Evolutionary conservation across 2,329 filamentous ascomycete species (phyloP).

Genomic region (Aspergillus pseudotamarii): DNA sequence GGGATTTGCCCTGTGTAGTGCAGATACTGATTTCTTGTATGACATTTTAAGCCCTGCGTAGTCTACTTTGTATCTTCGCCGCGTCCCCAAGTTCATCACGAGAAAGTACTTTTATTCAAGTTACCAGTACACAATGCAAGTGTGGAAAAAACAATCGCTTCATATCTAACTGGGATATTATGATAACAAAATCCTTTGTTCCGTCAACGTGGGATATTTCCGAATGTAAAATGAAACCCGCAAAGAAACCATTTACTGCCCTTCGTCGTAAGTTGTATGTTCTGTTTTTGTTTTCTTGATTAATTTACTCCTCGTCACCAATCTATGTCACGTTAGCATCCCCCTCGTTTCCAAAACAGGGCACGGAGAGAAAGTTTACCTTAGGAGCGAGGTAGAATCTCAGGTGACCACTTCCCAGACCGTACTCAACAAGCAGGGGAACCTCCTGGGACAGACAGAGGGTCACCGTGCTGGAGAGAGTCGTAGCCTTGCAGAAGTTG

Average conservation of each 20-base stretch:
- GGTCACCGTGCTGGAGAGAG: conserved; percentile 78
- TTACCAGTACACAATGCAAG: not conserved
- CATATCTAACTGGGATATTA: conserved; percentile 26
- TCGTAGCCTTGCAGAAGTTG: conserved; percentile 99
- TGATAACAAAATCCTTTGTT: conserved; percentile 17
- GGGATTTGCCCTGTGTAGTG: not conserved
- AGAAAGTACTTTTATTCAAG: not conserved
- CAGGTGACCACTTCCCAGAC: conserved; percentile 80
- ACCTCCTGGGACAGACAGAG: conserved; percentile 96
- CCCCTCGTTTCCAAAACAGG: not conserved
- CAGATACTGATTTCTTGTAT: not conserved
- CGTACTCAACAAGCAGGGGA: conserved; percentile 92
- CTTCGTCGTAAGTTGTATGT: conserved; percentile 33
- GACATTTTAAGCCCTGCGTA: not conserved
- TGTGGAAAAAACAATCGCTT: conserved; percentile 17
- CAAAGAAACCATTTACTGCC: conserved; percentile 49
- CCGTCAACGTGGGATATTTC: conserved; percentile 25
- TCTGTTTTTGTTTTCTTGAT: conserved; percentile 24
- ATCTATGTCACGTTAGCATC: conserved; percentile 56
- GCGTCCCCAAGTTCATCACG: not conserved
- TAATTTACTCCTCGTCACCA: conserved; percentile 55
- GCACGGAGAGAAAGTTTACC: conserved; percentile 57
- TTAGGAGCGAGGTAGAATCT: conserved; percentile 98
- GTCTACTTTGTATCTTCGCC: not conserved
- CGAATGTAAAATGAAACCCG: conserved; percentile 27